Evolutionary conservation across 345 rosid genomes (phyloP).

Genomic region (Sisymbrium altissimum): DNA sequence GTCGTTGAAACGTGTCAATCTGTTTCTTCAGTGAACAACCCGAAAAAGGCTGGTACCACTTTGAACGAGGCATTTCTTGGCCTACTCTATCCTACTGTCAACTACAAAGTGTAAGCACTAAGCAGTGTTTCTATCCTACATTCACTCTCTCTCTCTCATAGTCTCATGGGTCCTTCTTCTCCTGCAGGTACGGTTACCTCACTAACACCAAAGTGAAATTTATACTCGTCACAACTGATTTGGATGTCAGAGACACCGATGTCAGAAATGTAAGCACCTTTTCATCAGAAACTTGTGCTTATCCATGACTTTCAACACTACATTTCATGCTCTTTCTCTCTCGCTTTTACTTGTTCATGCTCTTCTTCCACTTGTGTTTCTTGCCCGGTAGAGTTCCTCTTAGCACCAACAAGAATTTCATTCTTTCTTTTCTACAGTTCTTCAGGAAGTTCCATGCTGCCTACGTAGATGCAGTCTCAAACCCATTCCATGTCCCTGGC

Average conservation of each 20-base stretch:
- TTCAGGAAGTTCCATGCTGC: constrained; percentile 90
- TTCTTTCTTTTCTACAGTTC: constrained; percentile 44
- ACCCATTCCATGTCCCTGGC: constrained; percentile 94
- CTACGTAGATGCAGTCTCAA: constrained; percentile 92
- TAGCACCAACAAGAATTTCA: not conserved
- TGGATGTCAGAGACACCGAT: constrained; percentile 86
- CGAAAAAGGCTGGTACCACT: constrained; percentile 72
- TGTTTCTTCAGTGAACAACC: constrained; percentile 73
- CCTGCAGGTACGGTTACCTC: constrained; percentile 75
- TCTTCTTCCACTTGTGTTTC: not conserved
- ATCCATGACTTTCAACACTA: not conserved
- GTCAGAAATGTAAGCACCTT: constrained; percentile 72
- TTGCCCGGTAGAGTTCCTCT: not conserved
- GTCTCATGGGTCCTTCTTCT: not conserved
- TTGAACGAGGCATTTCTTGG: constrained; percentile 92
- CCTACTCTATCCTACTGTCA: constrained; percentile 83
- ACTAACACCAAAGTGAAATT: constrained; percentile 96
- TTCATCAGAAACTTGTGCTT: not conserved
- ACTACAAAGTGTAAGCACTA: constrained; percentile 89
- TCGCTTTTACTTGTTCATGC: not conserved
- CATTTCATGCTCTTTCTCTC: not conserved
- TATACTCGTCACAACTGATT: constrained; percentile 81
- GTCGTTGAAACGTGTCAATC: not conserved
- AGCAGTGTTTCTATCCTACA: not conserved
- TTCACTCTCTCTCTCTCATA: not conserved